Conservation (phyloP, 108 stramenopile species). For the Fragilaria crotonensis region DNA sequence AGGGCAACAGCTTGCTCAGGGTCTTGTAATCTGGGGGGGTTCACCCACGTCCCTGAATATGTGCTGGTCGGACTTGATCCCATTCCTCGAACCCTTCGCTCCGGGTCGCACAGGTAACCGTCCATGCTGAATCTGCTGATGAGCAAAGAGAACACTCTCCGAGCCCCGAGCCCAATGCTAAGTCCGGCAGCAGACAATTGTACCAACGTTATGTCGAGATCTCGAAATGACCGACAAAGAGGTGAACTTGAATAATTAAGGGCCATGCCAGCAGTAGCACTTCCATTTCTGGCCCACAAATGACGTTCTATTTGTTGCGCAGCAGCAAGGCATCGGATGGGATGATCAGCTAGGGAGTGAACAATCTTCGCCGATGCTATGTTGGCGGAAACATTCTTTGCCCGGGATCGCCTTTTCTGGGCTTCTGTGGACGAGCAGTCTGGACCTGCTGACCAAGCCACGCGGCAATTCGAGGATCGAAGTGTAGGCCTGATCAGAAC, state of each 20-base stretch:
- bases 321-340: constrained; percentile 78
- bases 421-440: constrained; percentile 76
- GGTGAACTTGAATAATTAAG: constrained; percentile 80
- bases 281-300: constrained; percentile 85
- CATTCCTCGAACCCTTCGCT: constrained; percentile 40
- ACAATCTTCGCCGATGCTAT: constrained; percentile 84
- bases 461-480: constrained; percentile 74
- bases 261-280: constrained; percentile 73
- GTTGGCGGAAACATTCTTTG: constrained; percentile 57
- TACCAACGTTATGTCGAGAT: constrained; percentile 76
- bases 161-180: constrained; percentile 77
- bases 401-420: constrained; percentile 57
- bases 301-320: constrained; percentile 82
- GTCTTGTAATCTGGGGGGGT: constrained; percentile 76
- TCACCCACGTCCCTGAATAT: constrained; percentile 49
- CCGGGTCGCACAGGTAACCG: constrained; percentile 81
- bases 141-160: constrained; percentile 61
- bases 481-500: constrained; percentile 61
- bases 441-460: constrained; percentile 81
- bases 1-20: constrained; percentile 74
- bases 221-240: constrained; percentile 74
- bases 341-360: constrained; percentile 81
- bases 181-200: constrained; percentile 81
- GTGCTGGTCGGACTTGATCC: constrained; percentile 8
- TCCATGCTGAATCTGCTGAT: constrained; percentile 78